Base-by-base conservation (phyloP, 106 monocot species). In the Cymbidium sinense region DNA sequence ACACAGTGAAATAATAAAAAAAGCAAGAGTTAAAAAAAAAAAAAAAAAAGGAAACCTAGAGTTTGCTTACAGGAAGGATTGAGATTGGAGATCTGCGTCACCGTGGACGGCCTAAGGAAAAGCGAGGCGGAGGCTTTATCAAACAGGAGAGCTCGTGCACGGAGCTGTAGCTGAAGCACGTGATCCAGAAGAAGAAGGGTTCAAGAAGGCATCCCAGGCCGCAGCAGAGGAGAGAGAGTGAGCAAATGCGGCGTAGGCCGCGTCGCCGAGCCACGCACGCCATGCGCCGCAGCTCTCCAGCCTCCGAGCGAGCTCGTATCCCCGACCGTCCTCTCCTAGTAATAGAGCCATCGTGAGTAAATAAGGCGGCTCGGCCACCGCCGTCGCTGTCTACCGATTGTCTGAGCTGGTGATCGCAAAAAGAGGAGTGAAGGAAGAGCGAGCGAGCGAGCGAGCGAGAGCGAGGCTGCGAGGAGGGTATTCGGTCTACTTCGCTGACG, bases 171-270 rank as follows among this genome's bases (percentile, higher is more conserved):
- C 50, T 80, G 95, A 70, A 92, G 83, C 18, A 35, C 72, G 82
- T 5, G 87, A 7, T 2, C 71, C 43, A 58, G 72, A 67, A 21
- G 77, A 3, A 72, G 74, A 37, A 23, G 90, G 72, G n/a, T n/a
- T n/a, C 76, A 99, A 76, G 92, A 99, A 99, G 74, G 86, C 28
- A 7, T 99, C 99, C 99, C 99, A 99, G 18, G 99, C 74, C 31
- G 90, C 75, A 18, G 89, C 85, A 52, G 99, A 95, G 30, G 87
- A 74, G 65, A 99, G 89, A 54, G 74, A 83, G 41, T 70, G 88
- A 20, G 77, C 73, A 86, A 99, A 95, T 51, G 73, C 74, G 36
- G 86, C 77, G 75, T 99, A 92, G 33, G 85, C 85, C 31, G 87
- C 65, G 67, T 94, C 98, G 41, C 94, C 92, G 21, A 99, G 86